Evolutionary conservation across 805 yeast species (phyloP).

Genomic region (Yamadazyma philogaea): DNA sequence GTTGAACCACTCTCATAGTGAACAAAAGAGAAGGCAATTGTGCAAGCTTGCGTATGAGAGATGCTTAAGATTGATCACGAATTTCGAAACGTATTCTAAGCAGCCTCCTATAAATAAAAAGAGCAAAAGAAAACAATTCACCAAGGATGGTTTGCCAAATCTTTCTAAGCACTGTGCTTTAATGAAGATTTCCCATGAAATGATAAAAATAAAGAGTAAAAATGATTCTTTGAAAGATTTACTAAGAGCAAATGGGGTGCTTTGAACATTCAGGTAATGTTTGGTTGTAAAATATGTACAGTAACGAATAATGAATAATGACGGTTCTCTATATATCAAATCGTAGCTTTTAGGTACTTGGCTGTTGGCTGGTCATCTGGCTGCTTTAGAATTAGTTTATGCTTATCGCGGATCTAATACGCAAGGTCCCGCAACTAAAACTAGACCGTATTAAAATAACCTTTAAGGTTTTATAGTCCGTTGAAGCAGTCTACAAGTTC

Average conservation of each 20-base stretch:
- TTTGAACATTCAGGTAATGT: neutral
- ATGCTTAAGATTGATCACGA: slow-evolving; percentile 37
- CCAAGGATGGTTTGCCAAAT: slow-evolving; percentile 45
- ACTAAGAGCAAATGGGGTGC: slow-evolving; percentile 11
- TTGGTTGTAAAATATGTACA: slow-evolving; percentile 3
- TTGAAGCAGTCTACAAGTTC: too few species aligned
- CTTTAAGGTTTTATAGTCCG: too few species aligned
- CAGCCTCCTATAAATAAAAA: slow-evolving; percentile 29
- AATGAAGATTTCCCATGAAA: slow-evolving; percentile 38
- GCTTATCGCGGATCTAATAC: too few species aligned
- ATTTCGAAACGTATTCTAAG: slow-evolving; percentile 37
- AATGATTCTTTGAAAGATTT: slow-evolving; percentile 33
- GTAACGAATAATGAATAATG: slow-evolving; percentile 10
- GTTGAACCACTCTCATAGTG: slow-evolving; percentile 40
- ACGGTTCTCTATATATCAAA: neutral
- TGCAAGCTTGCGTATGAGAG: slow-evolving; percentile 45
- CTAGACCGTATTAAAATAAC: too few species aligned
- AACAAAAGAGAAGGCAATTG: slow-evolving; percentile 42
- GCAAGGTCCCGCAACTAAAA: too few species aligned
- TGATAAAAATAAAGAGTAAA: slow-evolving; percentile 28
- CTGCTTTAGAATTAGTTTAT: too few species aligned
- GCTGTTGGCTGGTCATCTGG: too few species aligned
- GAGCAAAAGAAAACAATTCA: slow-evolving; percentile 36
- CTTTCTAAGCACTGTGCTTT: slow-evolving; percentile 43
- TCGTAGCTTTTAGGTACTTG: neutral